These are phyloP conservation scores for Beta vulgaris DNA, from an alignment of 148 eudicot species.

Conservation along the genomic window DNA sequence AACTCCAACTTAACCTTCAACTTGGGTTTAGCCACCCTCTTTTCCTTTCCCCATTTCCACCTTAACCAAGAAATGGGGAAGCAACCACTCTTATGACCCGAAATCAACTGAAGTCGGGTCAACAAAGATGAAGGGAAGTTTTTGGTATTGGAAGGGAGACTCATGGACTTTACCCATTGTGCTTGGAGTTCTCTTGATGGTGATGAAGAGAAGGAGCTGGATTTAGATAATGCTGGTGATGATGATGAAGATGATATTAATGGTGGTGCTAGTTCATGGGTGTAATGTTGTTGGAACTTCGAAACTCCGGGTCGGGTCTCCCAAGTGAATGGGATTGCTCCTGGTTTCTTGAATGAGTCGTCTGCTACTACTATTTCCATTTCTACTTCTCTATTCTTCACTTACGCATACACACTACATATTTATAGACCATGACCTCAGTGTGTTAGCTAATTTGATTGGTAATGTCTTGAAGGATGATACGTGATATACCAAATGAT, in stretches of 20 bases:
- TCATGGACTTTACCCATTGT: not conserved
- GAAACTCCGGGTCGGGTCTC: conserved; percentile 4
- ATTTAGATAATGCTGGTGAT: not conserved
- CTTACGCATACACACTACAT: not conserved
- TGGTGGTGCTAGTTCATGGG: not conserved
- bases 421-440: not conserved
- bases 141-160: not conserved
- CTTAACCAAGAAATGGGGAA: conserved; percentile 6
- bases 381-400: not conserved
- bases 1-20: conserved; percentile 8
- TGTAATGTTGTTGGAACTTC: not conserved
- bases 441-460: no score
- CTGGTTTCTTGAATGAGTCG: conserved; percentile 4
- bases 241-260: not conserved
- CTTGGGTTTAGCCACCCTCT: not conserved
- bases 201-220: not conserved
- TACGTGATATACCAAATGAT: no score
- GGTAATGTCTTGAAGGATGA: no score
- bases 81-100: not conserved
- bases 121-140: not conserved
- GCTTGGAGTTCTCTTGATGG: conserved; percentile 5
- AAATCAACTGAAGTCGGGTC: not conserved
- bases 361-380: conserved; percentile 1
- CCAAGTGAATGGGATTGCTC: conserved; percentile 8
- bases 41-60: not conserved